Percentiles rank a stretch among this genome's conserved stretches.
Conservation (phyloP, 352 stramenopile genomes). For the Phytophthora melonis region DNA sequence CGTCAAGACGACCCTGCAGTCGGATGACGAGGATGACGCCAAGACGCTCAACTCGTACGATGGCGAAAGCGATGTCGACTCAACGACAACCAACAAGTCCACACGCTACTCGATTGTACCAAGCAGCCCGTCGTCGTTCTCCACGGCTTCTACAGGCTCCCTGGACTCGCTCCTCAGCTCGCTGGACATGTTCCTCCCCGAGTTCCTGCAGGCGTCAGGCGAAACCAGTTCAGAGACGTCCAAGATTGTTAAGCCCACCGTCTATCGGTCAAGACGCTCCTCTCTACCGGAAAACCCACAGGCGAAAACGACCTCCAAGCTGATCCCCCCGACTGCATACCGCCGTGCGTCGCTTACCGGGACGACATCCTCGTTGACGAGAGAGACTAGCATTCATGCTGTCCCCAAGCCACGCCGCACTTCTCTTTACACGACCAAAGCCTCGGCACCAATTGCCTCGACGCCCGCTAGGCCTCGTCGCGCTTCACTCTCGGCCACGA, state of each 20-base stretch:
- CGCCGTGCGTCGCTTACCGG: constrained; percentile 12
- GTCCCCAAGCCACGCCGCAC: constrained; percentile 18
- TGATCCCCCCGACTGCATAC: constrained; percentile 16
- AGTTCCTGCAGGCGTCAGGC: constrained; percentile 24
- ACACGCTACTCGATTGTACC: constrained; percentile 24
- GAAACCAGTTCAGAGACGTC: constrained; percentile 16
- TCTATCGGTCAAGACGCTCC: constrained; percentile 24
- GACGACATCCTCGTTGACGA: constrained; percentile 12
- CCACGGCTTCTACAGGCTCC: constrained; percentile 43
- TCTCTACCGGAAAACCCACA: constrained; percentile 18
- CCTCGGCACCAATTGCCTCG: not conserved
- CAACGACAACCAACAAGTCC: constrained; percentile 12
- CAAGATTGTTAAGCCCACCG: constrained; percentile 12
- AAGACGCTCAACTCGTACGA: constrained; percentile 18
- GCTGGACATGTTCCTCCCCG: constrained; percentile 35
- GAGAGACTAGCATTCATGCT: not conserved
- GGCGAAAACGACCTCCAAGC: constrained; percentile 15
- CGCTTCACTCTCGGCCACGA: constrained; percentile 15
- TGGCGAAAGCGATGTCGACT: constrained; percentile 25
- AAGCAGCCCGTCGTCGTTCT: constrained; percentile 39
- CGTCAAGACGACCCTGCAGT: constrained; percentile 19
- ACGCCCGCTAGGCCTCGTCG: constrained; percentile 15
- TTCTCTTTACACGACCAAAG: constrained; percentile 6
- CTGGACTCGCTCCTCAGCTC: constrained; percentile 44
- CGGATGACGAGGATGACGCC: constrained; percentile 14